These are phyloP conservation scores for Talaromyces nanjingensis DNA, from an alignment of 495 filamentous ascomycete species.

Conservation along the genomic window DNA sequence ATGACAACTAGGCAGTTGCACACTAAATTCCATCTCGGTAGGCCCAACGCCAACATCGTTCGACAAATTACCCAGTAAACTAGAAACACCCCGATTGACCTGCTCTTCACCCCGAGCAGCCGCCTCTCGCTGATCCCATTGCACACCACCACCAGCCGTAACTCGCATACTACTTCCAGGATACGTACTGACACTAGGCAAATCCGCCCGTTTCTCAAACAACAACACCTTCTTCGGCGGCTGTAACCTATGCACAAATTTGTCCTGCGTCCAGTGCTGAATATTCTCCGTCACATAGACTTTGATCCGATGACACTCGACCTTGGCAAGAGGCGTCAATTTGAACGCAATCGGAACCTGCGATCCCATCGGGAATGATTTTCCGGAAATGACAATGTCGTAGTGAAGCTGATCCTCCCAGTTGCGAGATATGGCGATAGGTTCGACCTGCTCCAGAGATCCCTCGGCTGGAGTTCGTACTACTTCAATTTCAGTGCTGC, in stretches of 20 bases:
- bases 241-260: slow-evolving; percentile 82
- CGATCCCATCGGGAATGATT: slow-evolving; percentile 89
- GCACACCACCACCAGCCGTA: slow-evolving; percentile 72
- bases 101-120: slow-evolving; percentile 54
- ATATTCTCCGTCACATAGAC: slow-evolving; percentile 91
- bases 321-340: slow-evolving; percentile 90
- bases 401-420: slow-evolving; percentile 99
- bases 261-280: slow-evolving; percentile 86
- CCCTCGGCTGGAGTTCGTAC: slow-evolving; percentile 86
- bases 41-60: slow-evolving; percentile 64
- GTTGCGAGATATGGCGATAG: slow-evolving; percentile 91
- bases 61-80: slow-evolving; percentile 74
- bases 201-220: slow-evolving; percentile 87
- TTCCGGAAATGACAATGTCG: slow-evolving; percentile 97
- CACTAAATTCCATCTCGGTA: slow-evolving; percentile 96
- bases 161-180: slow-evolving; percentile 73
- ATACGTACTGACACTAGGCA: slow-evolving; percentile 68
- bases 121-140: slow-evolving; percentile 52
- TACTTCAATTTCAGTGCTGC: slow-evolving; percentile 75
- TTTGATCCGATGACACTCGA: slow-evolving; percentile 93
- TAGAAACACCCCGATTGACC: slow-evolving; percentile 49
- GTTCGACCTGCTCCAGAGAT: slow-evolving; percentile 88
- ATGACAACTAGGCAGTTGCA: slow-evolving; percentile 88
- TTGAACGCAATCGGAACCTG: slow-evolving; percentile 98
- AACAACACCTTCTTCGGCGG: slow-evolving; percentile 74